Conservation (phyloP, 306 rosid species). For the Myrica gale region DNA sequence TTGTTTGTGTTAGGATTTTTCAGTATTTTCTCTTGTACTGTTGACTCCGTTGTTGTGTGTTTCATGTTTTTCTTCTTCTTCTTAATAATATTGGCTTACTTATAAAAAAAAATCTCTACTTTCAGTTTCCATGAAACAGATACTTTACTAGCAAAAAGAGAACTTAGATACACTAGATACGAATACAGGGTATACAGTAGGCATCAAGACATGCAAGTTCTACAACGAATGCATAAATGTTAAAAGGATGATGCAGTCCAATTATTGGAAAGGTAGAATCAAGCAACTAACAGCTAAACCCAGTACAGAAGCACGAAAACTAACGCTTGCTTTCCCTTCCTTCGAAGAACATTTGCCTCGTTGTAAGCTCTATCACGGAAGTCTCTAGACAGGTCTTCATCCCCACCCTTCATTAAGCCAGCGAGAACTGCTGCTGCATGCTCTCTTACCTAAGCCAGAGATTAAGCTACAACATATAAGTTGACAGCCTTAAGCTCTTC, state of each 20-base stretch:
- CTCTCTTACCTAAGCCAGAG: slow-evolving; percentile 71
- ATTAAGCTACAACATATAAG: slow-evolving; percentile 5
- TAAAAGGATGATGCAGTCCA: background rate
- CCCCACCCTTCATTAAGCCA: slow-evolving; percentile 96
- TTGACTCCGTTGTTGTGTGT: no score
- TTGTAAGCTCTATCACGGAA: slow-evolving; percentile 81
- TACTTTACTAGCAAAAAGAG: background rate
- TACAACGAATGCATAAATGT: background rate
- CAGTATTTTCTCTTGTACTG: no score
- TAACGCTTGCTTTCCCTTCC: slow-evolving; percentile 69
- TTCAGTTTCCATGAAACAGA: background rate
- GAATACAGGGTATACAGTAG: background rate
- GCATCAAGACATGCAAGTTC: slow-evolving; percentile 6
- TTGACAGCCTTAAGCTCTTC: background rate
- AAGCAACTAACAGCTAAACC: background rate
- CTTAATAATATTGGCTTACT: no score
- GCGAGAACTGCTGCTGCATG: slow-evolving; percentile 99
- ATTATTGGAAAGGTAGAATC: background rate
- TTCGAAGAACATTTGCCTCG: slow-evolving; percentile 56
- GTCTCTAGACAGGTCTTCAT: slow-evolving; percentile 77
- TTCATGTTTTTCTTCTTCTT: no score
- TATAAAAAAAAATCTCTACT: no score
- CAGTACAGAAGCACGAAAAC: background rate
- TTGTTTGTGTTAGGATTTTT: no score
- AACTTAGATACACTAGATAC: background rate